A percentile compares a stretch with the other conserved stretches of the same genome.
phyloP scores from a whole-genome alignment of 164 flowering plant species.

The Nelumbo lutea region DNA sequence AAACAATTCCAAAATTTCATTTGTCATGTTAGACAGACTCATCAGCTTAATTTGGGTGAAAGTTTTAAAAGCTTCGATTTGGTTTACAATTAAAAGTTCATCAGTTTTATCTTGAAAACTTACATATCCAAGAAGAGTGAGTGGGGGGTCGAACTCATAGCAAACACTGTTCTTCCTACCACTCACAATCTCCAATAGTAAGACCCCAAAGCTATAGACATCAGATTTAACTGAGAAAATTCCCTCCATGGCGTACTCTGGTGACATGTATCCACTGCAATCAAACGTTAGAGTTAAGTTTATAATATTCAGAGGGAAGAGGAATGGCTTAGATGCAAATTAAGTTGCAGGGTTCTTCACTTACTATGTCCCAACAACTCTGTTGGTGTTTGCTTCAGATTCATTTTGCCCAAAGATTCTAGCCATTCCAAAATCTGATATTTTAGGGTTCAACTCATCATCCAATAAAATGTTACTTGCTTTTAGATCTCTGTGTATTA shows the following conservation, averaged over 20 bases:
- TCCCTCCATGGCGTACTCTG: too few species aligned
- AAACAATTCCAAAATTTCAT: neutral
- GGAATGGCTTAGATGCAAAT: neutral
- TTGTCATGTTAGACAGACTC: too few species aligned
- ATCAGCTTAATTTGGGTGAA: too few species aligned
- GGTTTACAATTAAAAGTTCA: neutral
- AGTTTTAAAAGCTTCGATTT: too few species aligned
- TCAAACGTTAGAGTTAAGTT: too few species aligned
- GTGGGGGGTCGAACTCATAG: neutral
- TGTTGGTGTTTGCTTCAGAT: too few species aligned
- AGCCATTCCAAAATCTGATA: constrained; percentile 9
- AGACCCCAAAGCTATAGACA: too few species aligned
- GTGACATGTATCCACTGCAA: too few species aligned
- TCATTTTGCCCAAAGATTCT: constrained; percentile 6
- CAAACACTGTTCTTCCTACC: neutral
- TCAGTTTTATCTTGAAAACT: neutral
- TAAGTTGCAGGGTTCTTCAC: constrained; percentile 10
- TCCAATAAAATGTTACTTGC: neutral
- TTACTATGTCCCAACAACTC: constrained; percentile 7
- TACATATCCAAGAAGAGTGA: neutral
- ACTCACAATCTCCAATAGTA: neutral
- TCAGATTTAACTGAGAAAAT: too few species aligned
- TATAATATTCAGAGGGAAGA: too few species aligned
- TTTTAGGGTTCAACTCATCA: constrained; percentile 19
- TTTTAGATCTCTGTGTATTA: constrained; percentile 1